Percentiles rank a stretch among this genome's conserved stretches.
Conservation (phyloP, 164 flowering plant species). For the Nymphaea colorata region DNA sequence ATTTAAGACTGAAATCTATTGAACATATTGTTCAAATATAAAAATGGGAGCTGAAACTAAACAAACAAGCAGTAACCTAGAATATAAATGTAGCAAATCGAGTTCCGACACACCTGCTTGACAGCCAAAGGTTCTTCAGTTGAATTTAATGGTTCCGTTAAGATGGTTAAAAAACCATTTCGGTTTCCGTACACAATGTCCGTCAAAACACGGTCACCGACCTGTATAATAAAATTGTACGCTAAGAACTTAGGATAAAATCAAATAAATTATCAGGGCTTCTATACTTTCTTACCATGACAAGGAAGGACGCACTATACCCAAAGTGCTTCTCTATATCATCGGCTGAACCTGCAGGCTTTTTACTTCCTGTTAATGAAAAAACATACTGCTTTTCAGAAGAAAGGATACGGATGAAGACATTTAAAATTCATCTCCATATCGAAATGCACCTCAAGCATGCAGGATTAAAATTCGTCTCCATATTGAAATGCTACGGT, state of each 20-base stretch:
- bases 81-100: background rate
- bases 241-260: background rate
- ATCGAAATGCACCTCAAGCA: no score
- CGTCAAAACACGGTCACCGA: slow-evolving; percentile 86
- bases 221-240: slow-evolving; percentile 30
- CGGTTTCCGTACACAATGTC: slow-evolving; percentile 87
- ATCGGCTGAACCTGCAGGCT: slow-evolving; percentile 80
- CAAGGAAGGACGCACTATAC: slow-evolving; percentile 50
- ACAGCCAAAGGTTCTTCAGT: slow-evolving; percentile 67
- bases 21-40: background rate
- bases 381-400: background rate
- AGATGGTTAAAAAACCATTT: slow-evolving; percentile 73
- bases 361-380: slow-evolving; percentile 48
- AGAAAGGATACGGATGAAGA: background rate
- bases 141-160: slow-evolving; percentile 64
- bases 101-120: slow-evolving; percentile 45
- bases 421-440: background rate
- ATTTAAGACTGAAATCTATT: background rate
- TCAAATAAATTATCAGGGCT: background rate
- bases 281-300: slow-evolving; percentile 38
- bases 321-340: slow-evolving; percentile 78
- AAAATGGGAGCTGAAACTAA: background rate
- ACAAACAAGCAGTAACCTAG: background rate
- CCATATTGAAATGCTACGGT: no score
- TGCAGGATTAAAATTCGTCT: no score